Percentiles rank a stretch among this genome's conserved stretches.
Evolutionary conservation across 2,329 filamentous ascomycete genomes (phyloP).

Genomic region (Basipetospora sp.): DNA sequence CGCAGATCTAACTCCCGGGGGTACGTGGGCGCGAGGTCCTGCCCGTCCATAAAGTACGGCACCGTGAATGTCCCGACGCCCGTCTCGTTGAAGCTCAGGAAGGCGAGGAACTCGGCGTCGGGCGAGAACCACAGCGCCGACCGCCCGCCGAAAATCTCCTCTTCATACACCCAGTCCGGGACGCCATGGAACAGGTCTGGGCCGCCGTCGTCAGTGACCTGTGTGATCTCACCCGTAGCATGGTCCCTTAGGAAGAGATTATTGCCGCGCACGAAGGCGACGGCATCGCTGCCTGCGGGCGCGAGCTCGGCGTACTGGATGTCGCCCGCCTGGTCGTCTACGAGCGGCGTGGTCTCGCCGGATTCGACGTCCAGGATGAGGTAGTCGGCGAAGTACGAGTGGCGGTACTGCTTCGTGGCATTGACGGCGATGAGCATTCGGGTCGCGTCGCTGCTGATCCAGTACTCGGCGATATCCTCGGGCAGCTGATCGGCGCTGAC

Average conservation of each 20-base stretch:
- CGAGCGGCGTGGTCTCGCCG: slow-evolving; percentile 38
- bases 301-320: slow-evolving; percentile 54
- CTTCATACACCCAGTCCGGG: slow-evolving; percentile 73
- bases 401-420: slow-evolving; percentile 52
- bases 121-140: slow-evolving; percentile 86
- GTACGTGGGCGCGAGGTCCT: slow-evolving; percentile 43
- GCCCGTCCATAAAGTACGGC: slow-evolving; percentile 49
- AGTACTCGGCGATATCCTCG: slow-evolving; percentile 39
- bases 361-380: slow-evolving; percentile 46
- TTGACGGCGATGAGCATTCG: slow-evolving; percentile 49
- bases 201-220: slow-evolving; percentile 44
- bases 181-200: slow-evolving; percentile 49
- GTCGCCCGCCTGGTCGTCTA: slow-evolving; percentile 44
- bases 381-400: slow-evolving; percentile 56
- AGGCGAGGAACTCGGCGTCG: slow-evolving; percentile 74
- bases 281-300: slow-evolving; percentile 35
- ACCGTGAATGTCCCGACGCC: slow-evolving; percentile 52
- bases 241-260: slow-evolving; percentile 38
- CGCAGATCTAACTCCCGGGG: slow-evolving; percentile 47
- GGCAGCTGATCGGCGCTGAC: slow-evolving; percentile 44
- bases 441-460: slow-evolving; percentile 44
- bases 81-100: slow-evolving; percentile 73
- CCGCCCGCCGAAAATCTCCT: slow-evolving; percentile 46
- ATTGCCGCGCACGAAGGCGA: slow-evolving; percentile 54
- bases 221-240: slow-evolving; percentile 33